Evolutionary conservation across 148 eudicot genomes (phyloP), one percentile per base, ranked within the genome.

Genomic region (Dianthus caryophyllus): DNA sequence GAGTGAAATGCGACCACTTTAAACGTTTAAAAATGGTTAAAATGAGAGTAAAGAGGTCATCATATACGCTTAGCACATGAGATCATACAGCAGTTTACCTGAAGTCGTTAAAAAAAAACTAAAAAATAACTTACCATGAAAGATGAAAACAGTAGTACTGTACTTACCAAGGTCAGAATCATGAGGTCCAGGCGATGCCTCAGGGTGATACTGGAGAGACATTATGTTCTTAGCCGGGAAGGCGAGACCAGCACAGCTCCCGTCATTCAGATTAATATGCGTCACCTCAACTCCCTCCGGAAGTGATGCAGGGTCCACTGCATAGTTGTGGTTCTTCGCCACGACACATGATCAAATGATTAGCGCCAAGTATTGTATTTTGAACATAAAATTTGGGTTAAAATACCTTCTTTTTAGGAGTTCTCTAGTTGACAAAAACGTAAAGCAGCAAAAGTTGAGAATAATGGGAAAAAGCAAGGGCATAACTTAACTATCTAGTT

Each of bases 131-230:
- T 15, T 22, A 27, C 17, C 22, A 46, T n/a, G 36, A 64, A 26
- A 29, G 15, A 2, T 15, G 16, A 24, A 30, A n/a, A n/a, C n/a
- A n/a, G 36, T 17, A 64, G 50, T 14, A 18, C 13, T 12, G 25
- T 15, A 18, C 9, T 68, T 70, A 89, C 95, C 98, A 51, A 72
- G 81, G 74, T 93, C 96, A 27, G 98, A 89, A 80, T 89, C 98
- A 70, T 93, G 98, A 73, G 96, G 96, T 59, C 98, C 98, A 0
- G 98, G 98, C 64, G 98, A 89, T 54, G 98, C 98, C 78, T 93
- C 96, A 6, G 98, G 98, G 75, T 93, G 96, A 75, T 87, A 93
- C 70, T 89, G 95, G 65, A 93, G 98, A 70, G 95, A 93, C 95
- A 85, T 86, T 65, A 89, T 83, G 70, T 89, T 89, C 65, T 51